These are phyloP conservation scores for Thamnidium elegans DNA, from an alignment of 192 early-diverging fungal genomes.

Conservation along the genomic window DNA sequence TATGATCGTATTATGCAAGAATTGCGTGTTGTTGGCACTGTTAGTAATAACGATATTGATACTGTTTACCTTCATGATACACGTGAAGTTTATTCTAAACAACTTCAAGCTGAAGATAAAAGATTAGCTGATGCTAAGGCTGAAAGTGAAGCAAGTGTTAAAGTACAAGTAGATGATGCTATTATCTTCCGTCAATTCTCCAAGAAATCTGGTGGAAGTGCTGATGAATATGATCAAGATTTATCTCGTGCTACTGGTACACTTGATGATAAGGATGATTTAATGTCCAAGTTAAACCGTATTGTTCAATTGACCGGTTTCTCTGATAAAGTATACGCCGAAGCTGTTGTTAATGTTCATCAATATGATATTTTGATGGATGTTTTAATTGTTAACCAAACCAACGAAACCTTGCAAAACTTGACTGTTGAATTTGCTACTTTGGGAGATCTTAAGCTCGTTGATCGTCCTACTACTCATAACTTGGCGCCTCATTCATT, in stretches of 20 bases:
- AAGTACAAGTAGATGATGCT: constrained; percentile 84
- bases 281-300: constrained; percentile 89
- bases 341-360: constrained; percentile 95
- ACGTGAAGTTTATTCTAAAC: constrained; percentile 58
- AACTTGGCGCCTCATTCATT: constrained; percentile 90
- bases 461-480: constrained; percentile 87
- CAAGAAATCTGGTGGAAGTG: constrained; percentile 60
- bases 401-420: constrained; percentile 91
- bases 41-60: constrained; percentile 53
- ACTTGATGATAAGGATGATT: constrained; percentile 65
- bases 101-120: constrained; percentile 68
- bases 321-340: constrained; percentile 98
- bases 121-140: constrained; percentile 59
- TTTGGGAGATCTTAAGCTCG: constrained; percentile 94
- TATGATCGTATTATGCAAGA: constrained; percentile 88
- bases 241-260: constrained; percentile 82
- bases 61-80: constrained; percentile 58
- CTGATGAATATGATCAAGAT: constrained; percentile 87
- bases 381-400: constrained; percentile 97
- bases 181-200: constrained; percentile 86
- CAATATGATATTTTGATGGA: constrained; percentile 97
- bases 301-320: constrained; percentile 97
- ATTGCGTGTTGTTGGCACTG: constrained; percentile 70
- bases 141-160: constrained; percentile 60
- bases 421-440: constrained; percentile 98